These are phyloP conservation scores for Spergularia azorica DNA, from an alignment of 179 eudicot species.

Conservation along the genomic window DNA sequence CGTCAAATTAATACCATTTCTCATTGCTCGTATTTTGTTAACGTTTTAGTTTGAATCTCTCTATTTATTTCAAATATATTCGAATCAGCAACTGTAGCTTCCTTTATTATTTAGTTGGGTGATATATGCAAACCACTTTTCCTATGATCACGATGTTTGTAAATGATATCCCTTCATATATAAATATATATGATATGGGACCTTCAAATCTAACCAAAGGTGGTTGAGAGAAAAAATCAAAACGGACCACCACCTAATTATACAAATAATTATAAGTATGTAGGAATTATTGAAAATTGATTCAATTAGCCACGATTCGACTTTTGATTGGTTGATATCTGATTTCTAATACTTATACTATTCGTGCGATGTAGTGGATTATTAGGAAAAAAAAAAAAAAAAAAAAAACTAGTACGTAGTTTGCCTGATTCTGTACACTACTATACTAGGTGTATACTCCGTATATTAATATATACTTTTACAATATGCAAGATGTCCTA, in stretches of 20 bases:
- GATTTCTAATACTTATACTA: background rate
- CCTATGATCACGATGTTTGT: background rate
- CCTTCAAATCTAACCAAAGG: slow-evolving; percentile 28
- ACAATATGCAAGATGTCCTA: background rate
- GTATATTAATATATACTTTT: too few relatives aligned
- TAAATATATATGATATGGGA: slow-evolving; percentile 6
- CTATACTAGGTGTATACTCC: too few relatives aligned
- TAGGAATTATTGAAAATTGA: slow-evolving; percentile 1
- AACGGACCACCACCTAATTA: slow-evolving; percentile 20
- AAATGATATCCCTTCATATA: background rate
- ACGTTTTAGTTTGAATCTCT: too few relatives aligned
- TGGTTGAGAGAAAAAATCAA: background rate
- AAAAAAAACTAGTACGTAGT: too few relatives aligned
- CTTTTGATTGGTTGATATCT: slow-evolving; percentile 11
- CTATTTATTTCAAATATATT: too few relatives aligned
- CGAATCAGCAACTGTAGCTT: too few relatives aligned
- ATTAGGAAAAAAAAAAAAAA: background rate
- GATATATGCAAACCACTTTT: too few relatives aligned
- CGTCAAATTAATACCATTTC: too few relatives aligned
- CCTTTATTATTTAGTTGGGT: too few relatives aligned
- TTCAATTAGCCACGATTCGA: background rate
- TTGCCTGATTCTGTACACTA: too few relatives aligned
- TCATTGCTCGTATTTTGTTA: too few relatives aligned
- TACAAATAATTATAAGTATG: background rate
- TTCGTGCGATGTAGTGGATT: background rate